A percentile compares a stretch with the other conserved stretches of the same genome.
phyloP scores from a whole-genome alignment of 1,284 basidiomycete genomes.

The Puccinia horiana region DNA sequence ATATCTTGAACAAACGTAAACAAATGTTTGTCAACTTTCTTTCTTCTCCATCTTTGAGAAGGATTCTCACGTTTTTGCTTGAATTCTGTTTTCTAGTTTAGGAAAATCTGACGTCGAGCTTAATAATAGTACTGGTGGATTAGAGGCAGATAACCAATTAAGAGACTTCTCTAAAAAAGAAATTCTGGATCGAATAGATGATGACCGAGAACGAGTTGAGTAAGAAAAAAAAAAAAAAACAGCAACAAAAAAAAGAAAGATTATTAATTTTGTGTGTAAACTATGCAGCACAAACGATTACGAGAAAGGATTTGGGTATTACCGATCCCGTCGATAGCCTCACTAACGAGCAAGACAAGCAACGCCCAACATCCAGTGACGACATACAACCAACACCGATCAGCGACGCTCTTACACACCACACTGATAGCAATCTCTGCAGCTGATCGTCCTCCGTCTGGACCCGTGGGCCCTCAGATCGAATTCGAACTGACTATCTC shows the following conservation, averaged over 20 bases:
- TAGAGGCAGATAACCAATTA: background rate
- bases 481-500: conserved; percentile 8
- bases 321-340: conserved; percentile 51
- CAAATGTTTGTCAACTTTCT: background rate
- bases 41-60: background rate
- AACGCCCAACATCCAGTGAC: background rate
- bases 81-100: conserved; percentile 9
- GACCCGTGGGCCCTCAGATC: background rate
- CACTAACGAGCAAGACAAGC: background rate
- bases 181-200: conserved; percentile 54
- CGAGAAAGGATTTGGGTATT: conserved; percentile 54
- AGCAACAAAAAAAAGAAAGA: background rate
- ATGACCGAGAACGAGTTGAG: conserved; percentile 54
- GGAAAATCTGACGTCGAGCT: conserved; percentile 1
- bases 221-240: no score
- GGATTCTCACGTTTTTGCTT: no score
- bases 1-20: conserved; percentile 1
- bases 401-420: conserved; percentile 26
- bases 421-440: background rate
- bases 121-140: no score
- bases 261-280: background rate
- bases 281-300: conserved; percentile 52
- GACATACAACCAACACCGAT: background rate
- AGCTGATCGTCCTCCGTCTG: background rate
- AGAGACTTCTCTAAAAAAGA: conserved; percentile 50